phyloP scores from a whole-genome alignment of 1,284 basidiomycete genomes.

The Laetiporus sulphureus region DNA sequence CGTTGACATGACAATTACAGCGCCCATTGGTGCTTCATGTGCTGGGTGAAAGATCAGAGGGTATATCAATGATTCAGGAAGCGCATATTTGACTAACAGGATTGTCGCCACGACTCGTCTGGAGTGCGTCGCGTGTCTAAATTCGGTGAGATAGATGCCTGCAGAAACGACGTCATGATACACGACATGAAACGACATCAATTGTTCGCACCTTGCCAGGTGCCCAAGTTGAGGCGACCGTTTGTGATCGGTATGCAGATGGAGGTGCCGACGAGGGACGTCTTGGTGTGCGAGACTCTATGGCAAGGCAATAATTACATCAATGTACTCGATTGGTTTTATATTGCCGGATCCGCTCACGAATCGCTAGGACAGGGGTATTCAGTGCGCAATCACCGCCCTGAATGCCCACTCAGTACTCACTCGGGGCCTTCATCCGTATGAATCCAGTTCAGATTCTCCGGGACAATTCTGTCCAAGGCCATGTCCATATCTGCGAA shows the following conservation, averaged over 20 bases:
- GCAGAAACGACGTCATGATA: neutral
- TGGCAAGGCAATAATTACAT: neutral
- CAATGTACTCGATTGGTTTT: too few relatives aligned
- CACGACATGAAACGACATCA: too few relatives aligned
- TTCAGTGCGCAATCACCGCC: neutral
- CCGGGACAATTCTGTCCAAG: conserved; percentile 84
- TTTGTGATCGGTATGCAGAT: conserved; percentile 84
- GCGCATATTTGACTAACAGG: conserved; percentile 44
- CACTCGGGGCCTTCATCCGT: conserved; percentile 90
- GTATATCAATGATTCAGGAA: too few relatives aligned
- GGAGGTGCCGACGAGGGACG: conserved; percentile 76
- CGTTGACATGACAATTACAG: too few relatives aligned
- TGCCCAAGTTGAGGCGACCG: conserved; percentile 78
- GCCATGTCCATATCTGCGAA: conserved; percentile 79
- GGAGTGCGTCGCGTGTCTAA: conserved; percentile 60
- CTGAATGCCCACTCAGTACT: conserved; percentile 22
- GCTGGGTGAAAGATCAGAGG: too few relatives aligned
- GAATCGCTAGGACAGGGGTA: conserved; percentile 49
- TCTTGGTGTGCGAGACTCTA: conserved; percentile 88
- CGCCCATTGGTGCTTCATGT: too few relatives aligned
- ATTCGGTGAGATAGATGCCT: conserved; percentile 84
- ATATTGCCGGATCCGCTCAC: conserved; percentile 33
- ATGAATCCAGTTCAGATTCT: conserved; percentile 81
- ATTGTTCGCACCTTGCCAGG: conserved; percentile 82
- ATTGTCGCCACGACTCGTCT: conserved; percentile 80